Percentiles rank a stretch among this genome's conserved stretches.
These are phyloP conservation scores for Rubia balearica DNA, from an alignment of 305 asterid genomes.

Conservation along the genomic window DNA sequence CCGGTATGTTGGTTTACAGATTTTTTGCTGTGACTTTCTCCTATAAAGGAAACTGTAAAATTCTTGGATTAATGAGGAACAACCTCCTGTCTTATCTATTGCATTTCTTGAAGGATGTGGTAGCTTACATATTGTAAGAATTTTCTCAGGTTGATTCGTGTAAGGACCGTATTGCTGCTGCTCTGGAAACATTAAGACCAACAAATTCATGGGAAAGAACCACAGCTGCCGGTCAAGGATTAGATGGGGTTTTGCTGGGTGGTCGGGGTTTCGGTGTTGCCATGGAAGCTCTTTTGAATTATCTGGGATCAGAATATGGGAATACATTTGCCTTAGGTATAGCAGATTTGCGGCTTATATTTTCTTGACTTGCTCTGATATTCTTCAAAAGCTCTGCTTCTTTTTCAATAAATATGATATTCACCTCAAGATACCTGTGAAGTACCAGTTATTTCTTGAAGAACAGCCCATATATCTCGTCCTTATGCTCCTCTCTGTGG, in stretches of 20 bases:
- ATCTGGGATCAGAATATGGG: slow-evolving; percentile 92
- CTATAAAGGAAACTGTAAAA: not conserved
- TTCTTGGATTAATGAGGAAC: not conserved
- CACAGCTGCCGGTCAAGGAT: slow-evolving; percentile 81
- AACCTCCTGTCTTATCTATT: not conserved
- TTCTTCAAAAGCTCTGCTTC: not conserved
- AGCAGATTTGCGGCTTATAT: slow-evolving; percentile 1
- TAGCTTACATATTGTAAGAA: slow-evolving; percentile 14
- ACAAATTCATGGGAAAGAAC: slow-evolving; percentile 92
- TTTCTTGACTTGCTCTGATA: slow-evolving; percentile 2
- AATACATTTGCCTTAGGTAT: slow-evolving; percentile 87
- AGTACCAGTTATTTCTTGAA: not conserved
- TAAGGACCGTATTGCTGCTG: slow-evolving; percentile 80
- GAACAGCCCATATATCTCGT: slow-evolving; percentile 18
- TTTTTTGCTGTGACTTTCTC: not conserved
- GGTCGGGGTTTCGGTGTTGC: slow-evolving; percentile 97
- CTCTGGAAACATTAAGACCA: slow-evolving; percentile 87
- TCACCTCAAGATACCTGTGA: slow-evolving; percentile 9
- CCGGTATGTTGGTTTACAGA: slow-evolving; percentile 48
- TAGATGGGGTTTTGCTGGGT: slow-evolving; percentile 82
- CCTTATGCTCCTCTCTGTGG: slow-evolving; percentile 1
- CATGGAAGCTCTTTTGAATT: slow-evolving; percentile 84
- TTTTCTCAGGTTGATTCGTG: slow-evolving; percentile 75
- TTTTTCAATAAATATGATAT: not conserved
- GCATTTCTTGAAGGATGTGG: not conserved